phyloP scores from a whole-genome alignment of 2,329 filamentous ascomycete genomes.

The Penicillium corylophilum region DNA sequence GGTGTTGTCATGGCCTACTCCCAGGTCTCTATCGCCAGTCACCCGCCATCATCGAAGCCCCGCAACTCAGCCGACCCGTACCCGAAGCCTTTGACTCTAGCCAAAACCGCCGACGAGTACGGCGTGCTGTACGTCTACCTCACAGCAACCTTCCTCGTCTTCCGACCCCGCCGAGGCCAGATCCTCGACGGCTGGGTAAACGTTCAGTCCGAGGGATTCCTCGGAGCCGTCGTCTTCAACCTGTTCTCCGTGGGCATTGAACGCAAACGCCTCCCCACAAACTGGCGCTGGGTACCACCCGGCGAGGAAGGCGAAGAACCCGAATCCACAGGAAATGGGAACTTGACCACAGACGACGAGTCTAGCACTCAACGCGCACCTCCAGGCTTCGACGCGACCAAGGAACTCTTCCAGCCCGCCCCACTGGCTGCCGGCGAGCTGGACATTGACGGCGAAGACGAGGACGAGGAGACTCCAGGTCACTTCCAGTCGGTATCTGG shows the following conservation, averaged over 20 bases:
- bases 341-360: conserved; percentile 26
- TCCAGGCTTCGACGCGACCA: conserved; percentile 34
- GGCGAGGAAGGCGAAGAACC: conserved; percentile 35
- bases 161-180: conserved; percentile 70
- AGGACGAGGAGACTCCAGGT: conserved; percentile 58
- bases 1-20: conserved; percentile 59
- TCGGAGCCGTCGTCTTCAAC: conserved; percentile 86
- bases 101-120: conserved; percentile 69
- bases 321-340: conserved; percentile 7
- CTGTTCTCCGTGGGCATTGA: conserved; percentile 90
- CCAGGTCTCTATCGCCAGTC: conserved; percentile 43
- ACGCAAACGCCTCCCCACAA: conserved; percentile 67
- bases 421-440: conserved; percentile 33
- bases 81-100: conserved; percentile 42
- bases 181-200: conserved; percentile 80
- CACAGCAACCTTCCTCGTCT: conserved; percentile 81
- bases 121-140: conserved; percentile 85
- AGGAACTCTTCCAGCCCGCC: conserved; percentile 42
- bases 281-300: conserved; percentile 77
- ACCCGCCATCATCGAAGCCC: conserved; percentile 37
- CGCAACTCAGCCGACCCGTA: conserved; percentile 27
- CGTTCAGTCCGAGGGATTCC: conserved; percentile 81
- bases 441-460: conserved; percentile 44
- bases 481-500: conserved; percentile 75
- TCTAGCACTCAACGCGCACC: conserved; percentile 17